Base-by-base conservation (phyloP, 176 grass and related monocot species). In the Triticum aestivum region DNA sequence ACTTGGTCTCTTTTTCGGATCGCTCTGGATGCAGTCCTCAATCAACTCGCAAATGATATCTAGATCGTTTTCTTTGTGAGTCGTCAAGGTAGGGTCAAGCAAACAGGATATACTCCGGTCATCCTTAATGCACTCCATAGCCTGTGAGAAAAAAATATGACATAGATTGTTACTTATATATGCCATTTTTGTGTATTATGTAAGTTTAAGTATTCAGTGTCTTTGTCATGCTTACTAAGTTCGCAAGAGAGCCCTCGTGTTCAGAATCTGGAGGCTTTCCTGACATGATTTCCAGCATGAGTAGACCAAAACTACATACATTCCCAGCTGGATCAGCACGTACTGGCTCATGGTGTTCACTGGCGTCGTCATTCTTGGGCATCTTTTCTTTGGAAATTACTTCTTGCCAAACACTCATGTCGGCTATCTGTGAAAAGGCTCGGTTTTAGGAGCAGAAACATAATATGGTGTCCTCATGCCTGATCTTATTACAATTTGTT, bases 271-370 rank as follows among this genome's bases (percentile, higher is more conserved):
- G 89, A 63, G 88, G 82, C 83, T 91, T 96, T 89, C 94, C 94
- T 80, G 97, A 99, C 83, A 99, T 91, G 51, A 99, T 94, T 90
- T 99, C 97, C 54, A 99, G 88, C 84, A 99, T 74, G 80, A 99
- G 78, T 58, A 93, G 54, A 85, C 97, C 97, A 81, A 99, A 99
- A 87, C 88, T 96, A 85, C 85, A 96, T 27, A 96, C 87, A 85
- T 99, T 99, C 41, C 92, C 94, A 84, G 92, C 88, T 89, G 87
- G 87, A 84, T 96, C 94, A 15, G 90, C 85, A 87, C 83, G 75
- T 62, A 87, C 62, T 18, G 76, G 79, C 39, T 90, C 90, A 79
- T 86, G 74, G 75, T 89, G 64, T 71, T 89, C 81, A 82, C 80
- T 44, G 66, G 35, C 58, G 12, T 90, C 68, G 4, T 86, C 90